These are phyloP conservation scores for Gautieria morchelliformis DNA, from an alignment of 768 basidiomycete genomes.

Conservation along the genomic window DNA sequence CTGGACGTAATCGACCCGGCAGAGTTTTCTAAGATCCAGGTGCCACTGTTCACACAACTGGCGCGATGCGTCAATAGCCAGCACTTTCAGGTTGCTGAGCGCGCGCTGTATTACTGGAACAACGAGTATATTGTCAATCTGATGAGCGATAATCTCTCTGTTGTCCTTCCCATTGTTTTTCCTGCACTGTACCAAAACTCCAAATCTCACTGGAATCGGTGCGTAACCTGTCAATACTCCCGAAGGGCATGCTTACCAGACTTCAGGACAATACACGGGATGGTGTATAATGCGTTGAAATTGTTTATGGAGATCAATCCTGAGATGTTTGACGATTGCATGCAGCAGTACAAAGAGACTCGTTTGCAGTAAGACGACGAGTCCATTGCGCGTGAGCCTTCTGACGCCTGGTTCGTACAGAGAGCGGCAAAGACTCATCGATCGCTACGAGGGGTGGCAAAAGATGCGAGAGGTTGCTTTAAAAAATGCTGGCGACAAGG, in stretches of 20 bases:
- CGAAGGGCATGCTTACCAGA: conserved; percentile 7
- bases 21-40: conserved; percentile 94
- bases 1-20: conserved; percentile 94
- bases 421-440: conserved; percentile 78
- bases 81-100: conserved; percentile 98
- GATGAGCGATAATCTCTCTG: conserved; percentile 89
- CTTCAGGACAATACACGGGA: conserved; percentile 89
- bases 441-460: conserved; percentile 86
- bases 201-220: conserved; percentile 98
- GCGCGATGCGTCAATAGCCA: conserved; percentile 97
- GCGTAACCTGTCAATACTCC: conserved; percentile 21
- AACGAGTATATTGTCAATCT: conserved; percentile 99
- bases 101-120: conserved; percentile 97
- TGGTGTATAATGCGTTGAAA: conserved; percentile 98
- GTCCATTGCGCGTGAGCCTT: background rate
- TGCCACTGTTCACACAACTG: conserved; percentile 86
- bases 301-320: conserved; percentile 99
- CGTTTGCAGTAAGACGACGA: conserved; percentile 61
- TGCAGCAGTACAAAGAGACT: conserved; percentile 87
- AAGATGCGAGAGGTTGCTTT: conserved; percentile 70
- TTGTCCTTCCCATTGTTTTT: conserved; percentile 93
- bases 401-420: conserved; percentile 31
- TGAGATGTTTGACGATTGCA: conserved; percentile 86
- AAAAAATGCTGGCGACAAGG: conserved; percentile 55
- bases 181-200: conserved; percentile 94